Evolutionary conservation across 2,329 filamentous ascomycete species (phyloP), one percentile per base, ranked within the genome.

Genomic region (Bipolaris oryzae): DNA sequence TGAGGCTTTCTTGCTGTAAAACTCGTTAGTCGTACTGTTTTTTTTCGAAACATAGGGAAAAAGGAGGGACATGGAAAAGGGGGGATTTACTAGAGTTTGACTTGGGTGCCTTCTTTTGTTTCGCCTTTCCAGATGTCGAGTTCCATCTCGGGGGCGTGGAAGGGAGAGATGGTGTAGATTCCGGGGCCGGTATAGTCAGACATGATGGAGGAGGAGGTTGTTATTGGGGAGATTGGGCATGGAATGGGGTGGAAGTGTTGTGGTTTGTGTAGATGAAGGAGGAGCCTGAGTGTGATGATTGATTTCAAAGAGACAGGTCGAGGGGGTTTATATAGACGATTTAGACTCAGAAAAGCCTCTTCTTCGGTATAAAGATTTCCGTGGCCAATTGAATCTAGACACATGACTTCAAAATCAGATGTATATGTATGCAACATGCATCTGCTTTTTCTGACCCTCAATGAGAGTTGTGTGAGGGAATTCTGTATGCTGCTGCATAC

Each of bases 131-230:
- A 50, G 39, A 45, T 41, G 16, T 55, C 38, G 3, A 55, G 20
- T n/a, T 47, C 43, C 25, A 34, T 50, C 3, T 45, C 9, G 0
- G 20, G 39, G 15, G 41, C 47, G 25, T 50, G 7, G 16, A 11
- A 35, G 6, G 53, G 53, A 7, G 45, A 7, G 18, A 55, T 46
- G 20, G 35, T 34, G 25, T 55, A 55, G 15, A 41, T 5, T 15
- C 53, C 53, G 5, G 53, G 46, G 13, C 46, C 53, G n/a, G 33
- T 44, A 25, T 50, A 55, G 33, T 50, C 39, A 18, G 52, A 55
- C 52, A 50, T 55, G 3, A 3, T 39, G 23, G 20, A 16, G 16
- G 5, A 7, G 2, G 35, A 20, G 15, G 3, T 23, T 3, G 5
- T 21, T 21, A n/a, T n/a, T n/a, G n/a, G 9, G n/a, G 9, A 31